Percentiles rank a stretch among this genome's conserved stretches.
Conservation (phyloP, 2,329 filamentous ascomycete species). For the Exophiala oligosperma region DNA sequence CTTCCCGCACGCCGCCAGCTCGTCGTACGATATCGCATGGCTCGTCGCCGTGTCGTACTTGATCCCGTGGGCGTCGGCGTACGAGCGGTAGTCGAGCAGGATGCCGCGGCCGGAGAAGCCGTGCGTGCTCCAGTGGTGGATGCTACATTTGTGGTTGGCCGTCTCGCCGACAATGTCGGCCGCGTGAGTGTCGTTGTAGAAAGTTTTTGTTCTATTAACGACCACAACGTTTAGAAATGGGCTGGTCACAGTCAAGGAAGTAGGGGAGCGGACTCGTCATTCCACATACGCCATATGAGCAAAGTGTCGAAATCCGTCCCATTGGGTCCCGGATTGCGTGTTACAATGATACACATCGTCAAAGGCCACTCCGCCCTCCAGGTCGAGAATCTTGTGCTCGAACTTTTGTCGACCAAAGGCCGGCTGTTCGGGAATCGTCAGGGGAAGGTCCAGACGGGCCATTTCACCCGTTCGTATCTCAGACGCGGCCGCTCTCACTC, state of each 20-base stretch:
- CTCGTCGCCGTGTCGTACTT: constrained; percentile 53
- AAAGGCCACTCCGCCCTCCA: constrained; percentile 38
- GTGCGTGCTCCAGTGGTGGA: constrained; percentile 44
- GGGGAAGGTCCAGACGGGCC: constrained; percentile 56
- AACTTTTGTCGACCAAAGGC: constrained; percentile 55
- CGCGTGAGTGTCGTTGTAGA: constrained; percentile 44
- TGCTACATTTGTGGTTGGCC: constrained; percentile 42
- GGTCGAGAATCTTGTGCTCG: constrained; percentile 54
- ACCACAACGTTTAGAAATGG: no score
- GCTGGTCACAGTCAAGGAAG: no score
- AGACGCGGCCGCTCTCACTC: constrained; percentile 54
- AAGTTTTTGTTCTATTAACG: constrained; percentile 31
- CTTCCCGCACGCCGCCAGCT: constrained; percentile 60
- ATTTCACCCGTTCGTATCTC: constrained; percentile 59
- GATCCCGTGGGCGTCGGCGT: constrained; percentile 52
- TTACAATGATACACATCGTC: constrained; percentile 51
- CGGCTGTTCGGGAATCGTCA: constrained; percentile 54
- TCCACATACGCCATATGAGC: constrained; percentile 33
- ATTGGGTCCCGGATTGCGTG: constrained; percentile 51
- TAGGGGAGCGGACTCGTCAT: no score
- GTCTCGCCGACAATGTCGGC: constrained; percentile 37
- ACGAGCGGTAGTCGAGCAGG: constrained; percentile 46
- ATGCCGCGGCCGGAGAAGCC: constrained; percentile 45
- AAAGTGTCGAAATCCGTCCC: constrained; percentile 53
- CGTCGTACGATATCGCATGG: constrained; percentile 54